Base-by-base conservation (phyloP, 176 grass and related monocot genomes). In the Oryza glaberrima region DNA sequence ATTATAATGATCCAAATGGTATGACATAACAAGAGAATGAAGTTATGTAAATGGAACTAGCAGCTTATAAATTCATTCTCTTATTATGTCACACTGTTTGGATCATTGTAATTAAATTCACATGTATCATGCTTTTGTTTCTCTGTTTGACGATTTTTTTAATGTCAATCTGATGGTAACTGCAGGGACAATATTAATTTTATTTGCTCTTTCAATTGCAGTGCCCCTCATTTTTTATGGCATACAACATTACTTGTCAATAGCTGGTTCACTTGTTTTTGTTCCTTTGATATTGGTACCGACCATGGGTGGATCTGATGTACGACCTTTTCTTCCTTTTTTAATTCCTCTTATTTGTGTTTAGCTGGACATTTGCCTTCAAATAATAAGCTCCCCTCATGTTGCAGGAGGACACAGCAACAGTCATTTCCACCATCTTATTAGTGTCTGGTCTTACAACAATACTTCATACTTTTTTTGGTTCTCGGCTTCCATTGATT, bases 201-300 rank as follows among this genome's bases (percentile, higher is more conserved):
- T 19, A 25, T 91, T 87, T 76, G 17, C 69, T 68, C 32, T 89
- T 85, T 65, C 58, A 26, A 76, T 92, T 95, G 72, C 90, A 99
- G 96, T 26, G 34, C 73, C 41, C 75, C 88, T 99, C 65, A 38
- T 96, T 72, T 92, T 99, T 72, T 99, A 99, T 91, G 96, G 93
- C 75, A 85, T 92, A 86, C 96, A 99, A 40, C 96, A 99, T 85
- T 96, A 96, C 70, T 90, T 99, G 76, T 99, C 96, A 82, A 92
- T 99, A 82, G 90, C 84, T 84, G 96, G 96, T 88, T 99, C 96
- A 4, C 94, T 99, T 86, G 90, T 99, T 74, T 96, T 99, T 92
- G 91, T 92, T 86, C 96, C 96, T 85, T 91, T 99, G 91, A 92
- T 99, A 81, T 87, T 99, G 83, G 93, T 99, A 71, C 94, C 96